A percentile compares a stretch with the other conserved stretches of the same genome.
phyloP scores from a whole-genome alignment of 1,139 yeast genomes.

The Yamadazyma kanchanaburiensis region DNA sequence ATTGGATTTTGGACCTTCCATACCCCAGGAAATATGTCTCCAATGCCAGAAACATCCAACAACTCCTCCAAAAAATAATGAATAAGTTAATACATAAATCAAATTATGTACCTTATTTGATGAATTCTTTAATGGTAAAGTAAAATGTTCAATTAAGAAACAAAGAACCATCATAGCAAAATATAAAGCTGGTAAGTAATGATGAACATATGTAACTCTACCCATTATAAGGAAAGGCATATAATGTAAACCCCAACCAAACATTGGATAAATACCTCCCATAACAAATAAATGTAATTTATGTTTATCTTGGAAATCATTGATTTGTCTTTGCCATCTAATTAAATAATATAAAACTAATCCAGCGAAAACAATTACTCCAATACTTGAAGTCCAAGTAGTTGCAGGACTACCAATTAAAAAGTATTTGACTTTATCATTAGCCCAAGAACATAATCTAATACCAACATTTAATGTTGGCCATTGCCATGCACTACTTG shows the following conservation, averaged over 20 bases:
- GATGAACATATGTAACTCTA: slow-evolving; percentile 96
- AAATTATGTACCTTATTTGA: slow-evolving; percentile 20
- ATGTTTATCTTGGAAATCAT: slow-evolving; percentile 50
- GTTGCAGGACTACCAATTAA: slow-evolving; percentile 92
- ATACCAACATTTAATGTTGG: slow-evolving; percentile 90
- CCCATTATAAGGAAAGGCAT: slow-evolving; percentile 93
- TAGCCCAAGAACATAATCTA: slow-evolving; percentile 94
- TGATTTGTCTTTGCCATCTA: slow-evolving; percentile 92
- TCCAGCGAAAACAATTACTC: slow-evolving; percentile 59
- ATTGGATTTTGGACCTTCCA: slow-evolving; percentile 74
- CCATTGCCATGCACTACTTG: slow-evolving; percentile 98
- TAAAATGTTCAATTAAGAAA: slow-evolving; percentile 67
- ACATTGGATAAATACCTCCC: slow-evolving; percentile 89
- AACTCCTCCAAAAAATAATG: slow-evolving; percentile 52
- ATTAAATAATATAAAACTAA: slow-evolving; percentile 57
- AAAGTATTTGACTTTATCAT: slow-evolving; percentile 75
- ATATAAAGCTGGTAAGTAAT: slow-evolving; percentile 93
- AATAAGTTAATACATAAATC: slow-evolving; percentile 32
- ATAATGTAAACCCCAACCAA: slow-evolving; percentile 95
- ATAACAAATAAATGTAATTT: slow-evolving; percentile 43
- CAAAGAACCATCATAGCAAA: slow-evolving; percentile 86
- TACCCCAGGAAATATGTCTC: slow-evolving; percentile 82
- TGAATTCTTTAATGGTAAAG: slow-evolving; percentile 39
- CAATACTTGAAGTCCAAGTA: slow-evolving; percentile 85
- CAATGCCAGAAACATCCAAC: slow-evolving; percentile 69